Evolutionary conservation across 768 basidiomycete genomes (phyloP), one percentile per base, ranked within the genome.

Genomic region (Mycena galericulata): DNA sequence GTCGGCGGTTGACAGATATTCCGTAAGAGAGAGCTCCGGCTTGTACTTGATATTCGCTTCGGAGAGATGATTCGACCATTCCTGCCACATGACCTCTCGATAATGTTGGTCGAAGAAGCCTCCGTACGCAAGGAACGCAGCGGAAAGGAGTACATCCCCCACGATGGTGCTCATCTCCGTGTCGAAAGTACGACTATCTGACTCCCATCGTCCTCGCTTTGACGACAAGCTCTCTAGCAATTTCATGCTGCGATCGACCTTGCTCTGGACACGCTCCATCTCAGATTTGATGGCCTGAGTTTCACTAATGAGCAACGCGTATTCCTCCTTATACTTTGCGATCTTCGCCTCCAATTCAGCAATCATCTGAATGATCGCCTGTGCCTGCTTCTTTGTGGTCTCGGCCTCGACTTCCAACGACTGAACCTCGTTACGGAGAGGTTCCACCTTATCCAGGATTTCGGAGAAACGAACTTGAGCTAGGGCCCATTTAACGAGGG

Each of bases 51-150:
- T 88, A 73, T 88, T 92, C 49, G 97, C 96, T 70, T 96, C 96
- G 3, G 89, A 78, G 36, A 99, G 87, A 78, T 99, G 98, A 66
- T 85, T 87, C 22, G 91, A 89, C 98, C 97, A 99, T 72, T 95
- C 92, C 72, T 96, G 92, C 95, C 95, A 96, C 94, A 98, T 97
- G 65, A 90, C 87, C 79, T 98, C 96, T 67, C 98, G 94, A 82
- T 98, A 97, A 76, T 95, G 92, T 78, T 99, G 98, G 78, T 99
- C 98, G 78, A 99, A 99, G 89, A 96, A 99, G 58, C 98, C 98
- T 24, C 93, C 92, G 74, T 99, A 99, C 1, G 98, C 97, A 66
- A 99, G 81, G 89, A 98, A 99, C 0, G 95, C 98, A 1, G 97
- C 93, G 45, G 97, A 98, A 38, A 99, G 86, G 34, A 99, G 82